phyloP scores from a whole-genome alignment of 257 asterid genomes.

The Craterostigma plantagineum region DNA sequence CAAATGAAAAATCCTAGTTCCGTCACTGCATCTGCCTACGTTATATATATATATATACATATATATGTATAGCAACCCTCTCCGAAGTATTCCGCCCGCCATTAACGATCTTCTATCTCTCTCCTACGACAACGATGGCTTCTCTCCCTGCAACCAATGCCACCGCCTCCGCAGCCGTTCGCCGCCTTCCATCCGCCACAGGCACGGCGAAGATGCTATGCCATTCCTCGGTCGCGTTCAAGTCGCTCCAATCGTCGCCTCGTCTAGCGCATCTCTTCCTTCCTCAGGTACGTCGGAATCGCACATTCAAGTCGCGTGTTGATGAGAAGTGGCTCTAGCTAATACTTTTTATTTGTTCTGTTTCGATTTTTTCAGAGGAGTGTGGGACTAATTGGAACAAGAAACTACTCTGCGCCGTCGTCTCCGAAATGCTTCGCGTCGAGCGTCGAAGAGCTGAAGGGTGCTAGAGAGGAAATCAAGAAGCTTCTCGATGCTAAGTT shows the following conservation, averaged over 20 bases:
- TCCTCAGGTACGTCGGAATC: conserved; percentile 25
- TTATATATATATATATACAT: no score
- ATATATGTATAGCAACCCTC: no score
- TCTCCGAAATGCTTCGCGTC: conserved; percentile 69
- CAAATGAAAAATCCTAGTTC: no score
- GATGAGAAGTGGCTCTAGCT: no score
- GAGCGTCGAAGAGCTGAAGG: conserved; percentile 57
- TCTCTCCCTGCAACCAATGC: conserved; percentile 28
- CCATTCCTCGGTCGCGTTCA: conserved; percentile 23
- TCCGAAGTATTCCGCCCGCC: no score
- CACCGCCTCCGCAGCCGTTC: conserved; percentile 17
- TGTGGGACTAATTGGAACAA: conserved; percentile 23
- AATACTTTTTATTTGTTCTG: conserved; percentile 10
- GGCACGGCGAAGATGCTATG: conserved; percentile 16
- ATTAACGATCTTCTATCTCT: no score
- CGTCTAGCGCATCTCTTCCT: conserved; percentile 33
- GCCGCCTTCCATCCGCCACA: conserved; percentile 21
- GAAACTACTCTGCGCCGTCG: conserved; percentile 30
- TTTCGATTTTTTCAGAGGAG: conserved; percentile 4
- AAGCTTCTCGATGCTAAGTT: conserved; percentile 46
- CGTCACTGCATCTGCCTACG: no score
- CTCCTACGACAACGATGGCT: conserved; percentile 19
- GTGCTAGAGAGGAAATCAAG: conserved; percentile 78
- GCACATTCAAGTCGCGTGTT: not conserved
- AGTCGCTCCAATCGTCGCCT: conserved; percentile 33